A percentile compares a stretch with the other conserved stretches of the same genome.
Evolutionary conservation across 2,329 filamentous ascomycete genomes (phyloP).

Genomic region (Paecilomyces formosus): DNA sequence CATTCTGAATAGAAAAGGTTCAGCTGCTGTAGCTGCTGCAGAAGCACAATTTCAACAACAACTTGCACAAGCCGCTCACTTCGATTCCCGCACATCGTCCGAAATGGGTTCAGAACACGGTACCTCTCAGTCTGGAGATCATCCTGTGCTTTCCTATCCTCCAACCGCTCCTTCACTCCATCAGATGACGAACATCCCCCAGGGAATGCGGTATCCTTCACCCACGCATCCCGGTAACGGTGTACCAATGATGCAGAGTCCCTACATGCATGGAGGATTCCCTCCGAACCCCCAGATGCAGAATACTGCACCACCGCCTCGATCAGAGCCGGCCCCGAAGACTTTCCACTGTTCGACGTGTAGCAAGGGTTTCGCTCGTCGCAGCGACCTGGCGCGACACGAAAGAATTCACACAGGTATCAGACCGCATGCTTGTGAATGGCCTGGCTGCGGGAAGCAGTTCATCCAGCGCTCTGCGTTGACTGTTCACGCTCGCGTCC

Average conservation of each 20-base stretch:
- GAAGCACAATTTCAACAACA: conserved; percentile 39
- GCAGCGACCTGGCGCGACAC: conserved; percentile 90
- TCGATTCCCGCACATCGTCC: conserved; percentile 37
- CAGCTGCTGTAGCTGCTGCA: conserved; percentile 34
- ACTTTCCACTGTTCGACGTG: conserved; percentile 87
- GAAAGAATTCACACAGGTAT: conserved; percentile 93
- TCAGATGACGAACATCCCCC: conserved; percentile 44
- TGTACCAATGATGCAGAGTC: conserved; percentile 49
- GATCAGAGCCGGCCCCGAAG: conserved; percentile 51
- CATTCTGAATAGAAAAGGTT: conserved; percentile 44
- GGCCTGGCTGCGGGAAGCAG: conserved; percentile 80
- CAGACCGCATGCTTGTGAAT: conserved; percentile 87
- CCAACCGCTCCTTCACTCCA: conserved; percentile 47
- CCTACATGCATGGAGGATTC: conserved; percentile 44
- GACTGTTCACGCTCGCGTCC: conserved; percentile 90
- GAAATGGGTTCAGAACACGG: conserved; percentile 54
- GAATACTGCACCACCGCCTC: conserved; percentile 35
- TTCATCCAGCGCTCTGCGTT: conserved; percentile 96
- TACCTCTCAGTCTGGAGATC: conserved; percentile 49
- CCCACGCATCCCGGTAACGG: conserved; percentile 44
- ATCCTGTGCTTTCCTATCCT: conserved; percentile 51
- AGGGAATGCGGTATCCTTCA: conserved; percentile 48
- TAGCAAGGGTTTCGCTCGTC: conserved; percentile 81
- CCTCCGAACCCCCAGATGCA: conserved; percentile 41
- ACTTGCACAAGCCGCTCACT: conserved; percentile 31